Base-by-base conservation (phyloP, 768 basidiomycete genomes). In the Kwoniella shandongensis region DNA sequence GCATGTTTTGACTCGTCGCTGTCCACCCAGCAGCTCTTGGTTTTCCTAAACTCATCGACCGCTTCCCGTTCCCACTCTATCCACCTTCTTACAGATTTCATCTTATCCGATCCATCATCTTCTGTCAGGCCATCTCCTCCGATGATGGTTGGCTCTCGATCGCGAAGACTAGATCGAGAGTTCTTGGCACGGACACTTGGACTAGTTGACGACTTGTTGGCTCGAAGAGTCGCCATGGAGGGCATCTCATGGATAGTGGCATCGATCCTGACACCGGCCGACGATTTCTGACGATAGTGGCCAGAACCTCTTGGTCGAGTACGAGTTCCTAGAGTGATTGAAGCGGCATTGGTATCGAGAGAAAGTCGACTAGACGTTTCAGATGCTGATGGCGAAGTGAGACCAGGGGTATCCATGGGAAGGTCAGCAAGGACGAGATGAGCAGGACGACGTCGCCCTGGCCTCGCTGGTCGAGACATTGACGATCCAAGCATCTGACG, bases 271-370 rank as follows among this genome's bases (percentile, higher is more conserved):
- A 72, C 61, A 4, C 60, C 59, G 4, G 63, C 65, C 3, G 69
- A 73, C 0, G 71, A 73, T 40, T 70, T 70, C 54, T 67, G 66
- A 4, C 71, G 62, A 29, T 59, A 29, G 45, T 73, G 70, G 4
- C 70, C 70, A 5, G 52, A 49, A 15, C 66, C 61, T 22, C 4
- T 20, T 11, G 67, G 58, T 32, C 63, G 49, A 26, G 32, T 42
- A 2, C 66, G 44, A 7, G 29, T 44, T 17, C 55, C 51, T 22
- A 49, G 27, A 17, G 29, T 57, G n/a, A 63, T 44, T 4, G 56
- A 55, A 17, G 57, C 42, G 7, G 46, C 59, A 12, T 64, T 57
- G 10, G 67, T 72, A 4, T 67, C 67, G 18, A 69, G 60, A 2
- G 67, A 69, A 4, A 64, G 23, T n/a, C 67, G 57, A 44, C 63